A percentile compares a stretch with the other conserved stretches of the same genome.
phyloP scores from a whole-genome alignment of 2,329 filamentous ascomycete genomes.

The Capronia coronata region DNA sequence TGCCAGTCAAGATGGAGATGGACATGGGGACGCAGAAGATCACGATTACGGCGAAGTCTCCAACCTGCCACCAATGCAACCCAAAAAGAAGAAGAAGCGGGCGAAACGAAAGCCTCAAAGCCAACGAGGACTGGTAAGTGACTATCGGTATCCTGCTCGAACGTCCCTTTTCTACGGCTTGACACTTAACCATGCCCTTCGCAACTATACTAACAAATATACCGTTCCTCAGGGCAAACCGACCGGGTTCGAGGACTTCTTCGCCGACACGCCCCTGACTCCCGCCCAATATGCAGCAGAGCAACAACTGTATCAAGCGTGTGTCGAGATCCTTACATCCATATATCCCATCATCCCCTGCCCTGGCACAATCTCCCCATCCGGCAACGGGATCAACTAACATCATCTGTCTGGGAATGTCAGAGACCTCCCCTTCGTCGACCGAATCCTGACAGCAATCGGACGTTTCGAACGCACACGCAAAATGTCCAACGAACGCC shows the following conservation, averaged over 20 bases:
- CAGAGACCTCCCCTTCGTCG: constrained; percentile 50
- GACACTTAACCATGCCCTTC: neutral
- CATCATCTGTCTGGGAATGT: constrained; percentile 13
- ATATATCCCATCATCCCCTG: constrained; percentile 11
- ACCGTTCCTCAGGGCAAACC: constrained; percentile 36
- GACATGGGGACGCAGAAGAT: constrained; percentile 2
- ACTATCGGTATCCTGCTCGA: constrained; percentile 15
- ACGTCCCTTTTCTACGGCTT: no score
- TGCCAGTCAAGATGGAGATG: neutral
- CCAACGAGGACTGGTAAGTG: constrained; percentile 34
- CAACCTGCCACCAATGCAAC: constrained; percentile 13
- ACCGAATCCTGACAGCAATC: constrained; percentile 77
- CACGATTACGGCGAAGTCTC: constrained; percentile 14
- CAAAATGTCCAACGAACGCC: constrained; percentile 59
- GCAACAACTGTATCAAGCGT: constrained; percentile 60
- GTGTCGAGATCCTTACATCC: constrained; percentile 31
- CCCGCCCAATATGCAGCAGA: constrained; percentile 62
- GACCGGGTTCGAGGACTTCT: constrained; percentile 74
- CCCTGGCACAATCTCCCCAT: neutral
- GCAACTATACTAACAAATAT: neutral
- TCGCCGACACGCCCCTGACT: constrained; percentile 71
- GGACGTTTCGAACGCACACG: constrained; percentile 72
- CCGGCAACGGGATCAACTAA: neutral
- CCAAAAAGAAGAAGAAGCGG: constrained; percentile 32
- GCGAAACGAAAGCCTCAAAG: constrained; percentile 36